These are phyloP conservation scores for Cyclotella baltica DNA, from an alignment of 108 stramenopile species.

Conservation along the genomic window DNA sequence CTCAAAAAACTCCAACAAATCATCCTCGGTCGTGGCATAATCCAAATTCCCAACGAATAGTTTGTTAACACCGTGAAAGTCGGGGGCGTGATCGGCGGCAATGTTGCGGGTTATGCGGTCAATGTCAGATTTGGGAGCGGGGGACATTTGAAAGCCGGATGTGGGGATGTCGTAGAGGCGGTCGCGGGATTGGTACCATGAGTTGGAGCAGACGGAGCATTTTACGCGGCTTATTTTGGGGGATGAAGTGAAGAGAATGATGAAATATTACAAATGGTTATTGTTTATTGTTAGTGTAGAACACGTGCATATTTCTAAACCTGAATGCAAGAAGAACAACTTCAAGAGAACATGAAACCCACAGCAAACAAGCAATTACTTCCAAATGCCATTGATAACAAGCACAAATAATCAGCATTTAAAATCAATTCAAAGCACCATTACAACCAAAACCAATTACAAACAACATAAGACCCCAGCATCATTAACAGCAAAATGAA, in stretches of 20 bases:
- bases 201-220: conserved; percentile 78
- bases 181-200: conserved; percentile 86
- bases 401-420: background rate
- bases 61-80: conserved; percentile 67
- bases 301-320: background rate
- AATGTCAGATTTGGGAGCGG: conserved; percentile 58
- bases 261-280: no score
- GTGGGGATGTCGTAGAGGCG: conserved; percentile 65
- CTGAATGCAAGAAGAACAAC: background rate
- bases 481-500: background rate
- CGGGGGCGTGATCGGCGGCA: conserved; percentile 57
- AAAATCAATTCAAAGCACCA: background rate
- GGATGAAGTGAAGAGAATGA: background rate
- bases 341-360: background rate
- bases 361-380: background rate
- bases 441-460: no score
- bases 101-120: conserved; percentile 71
- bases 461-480: no score
- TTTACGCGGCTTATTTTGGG: conserved; percentile 64
- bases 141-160: conserved; percentile 64
- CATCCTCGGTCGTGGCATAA: conserved; percentile 59
- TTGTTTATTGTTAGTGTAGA: background rate
- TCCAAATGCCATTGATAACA: background rate
- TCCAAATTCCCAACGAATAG: conserved; percentile 89
- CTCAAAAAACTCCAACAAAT: conserved; percentile 69